Percentiles rank a stretch among this genome's conserved stretches.
Evolutionary conservation across 768 basidiomycete species (phyloP).

Genomic region (Calocybe indica): DNA sequence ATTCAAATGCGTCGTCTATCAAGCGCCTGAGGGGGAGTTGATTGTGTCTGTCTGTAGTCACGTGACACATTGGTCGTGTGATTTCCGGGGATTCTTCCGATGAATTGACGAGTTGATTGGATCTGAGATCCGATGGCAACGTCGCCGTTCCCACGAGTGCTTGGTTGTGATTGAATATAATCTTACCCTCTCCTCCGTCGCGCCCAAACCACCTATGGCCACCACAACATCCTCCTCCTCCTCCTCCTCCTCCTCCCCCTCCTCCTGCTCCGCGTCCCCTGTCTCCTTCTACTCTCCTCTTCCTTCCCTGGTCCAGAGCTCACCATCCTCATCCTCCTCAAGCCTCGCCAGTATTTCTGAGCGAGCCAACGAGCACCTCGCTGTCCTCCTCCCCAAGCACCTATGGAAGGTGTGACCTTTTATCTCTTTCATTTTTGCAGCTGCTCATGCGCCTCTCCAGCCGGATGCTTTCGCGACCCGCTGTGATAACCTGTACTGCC

Average conservation of each 20-base stretch:
- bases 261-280: slow-evolving; percentile 10
- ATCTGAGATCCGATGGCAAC: slow-evolving; percentile 9
- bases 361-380: slow-evolving; percentile 67
- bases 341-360: slow-evolving; percentile 20
- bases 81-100: slow-evolving; percentile 8
- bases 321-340: slow-evolving; percentile 27
- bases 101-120: slow-evolving; percentile 6
- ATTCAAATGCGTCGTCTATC: too few relatives aligned
- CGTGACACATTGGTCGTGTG: background rate
- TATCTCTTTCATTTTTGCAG: background rate
- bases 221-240: slow-evolving; percentile 4
- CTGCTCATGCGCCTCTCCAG: slow-evolving; percentile 24
- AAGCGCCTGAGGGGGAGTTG: too few relatives aligned
- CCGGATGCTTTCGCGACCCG: slow-evolving; percentile 53
- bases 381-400: slow-evolving; percentile 60
- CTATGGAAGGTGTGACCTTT: slow-evolving; percentile 64
- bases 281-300: slow-evolving; percentile 17
- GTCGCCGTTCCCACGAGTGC: slow-evolving; percentile 8
- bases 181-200: slow-evolving; percentile 5
- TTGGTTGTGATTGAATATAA: slow-evolving; percentile 12
- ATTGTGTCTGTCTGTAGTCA: too few relatives aligned
- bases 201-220: slow-evolving; percentile 11
- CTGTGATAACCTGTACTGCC: slow-evolving; percentile 76
- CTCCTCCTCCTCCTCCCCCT: background rate
- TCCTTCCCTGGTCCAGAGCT: slow-evolving; percentile 22